Base-by-base conservation (phyloP, 2,329 filamentous ascomycete species). In the Penicillium brevicompactum region DNA sequence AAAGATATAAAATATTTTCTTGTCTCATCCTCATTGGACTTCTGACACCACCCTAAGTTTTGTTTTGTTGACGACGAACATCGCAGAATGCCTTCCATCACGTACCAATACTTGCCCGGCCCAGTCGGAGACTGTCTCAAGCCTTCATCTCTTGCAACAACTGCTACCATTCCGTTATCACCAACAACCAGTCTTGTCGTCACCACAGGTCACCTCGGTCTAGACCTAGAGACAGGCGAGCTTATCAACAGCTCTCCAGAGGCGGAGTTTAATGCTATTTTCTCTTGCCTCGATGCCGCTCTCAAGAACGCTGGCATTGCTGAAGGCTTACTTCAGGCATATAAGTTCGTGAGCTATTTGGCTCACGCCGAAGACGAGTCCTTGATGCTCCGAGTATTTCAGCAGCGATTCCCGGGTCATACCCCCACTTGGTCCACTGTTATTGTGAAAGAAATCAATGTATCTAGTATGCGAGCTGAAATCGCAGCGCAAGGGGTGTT, bases 181-280 rank as follows among this genome's bases (percentile, higher is more conserved):
- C 30, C 30, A 8, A 31, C 30, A 31, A 31, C 30, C 7, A 8
- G 7, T 31, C 30, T 31, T 3, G 30, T 31, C 7, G 30, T 31
- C 30, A 31, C 30, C 30, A 31, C 30, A 31, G 30, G 30, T 3
- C 30, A 31, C 11, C 30, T 31, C 7, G 30, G 30, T 11, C 11
- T 31, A 31, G 30, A 31, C 30, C 30, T 31, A 11, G 11, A 8
- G 30, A 31, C 30, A 11, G 30, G 30, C 6, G 30, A 31, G 30
- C 30, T 31, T 31, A 31, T 51, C 10, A 51, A 44, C 14, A 13
- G 14, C 6, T 37, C 49, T 3, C 34, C 45, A 2, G 24, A 38
- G 11, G 44, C 41, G 21, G 49, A 61, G 22, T 61, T 61, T 27
- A 47, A 56, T 13, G 59, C 59, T 27, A 59, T 59, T 13, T 59